A percentile compares a stretch with the other conserved stretches of the same genome.
Evolutionary conservation across 257 asterid species (phyloP).

Genomic region (Verbascum thapsus): DNA sequence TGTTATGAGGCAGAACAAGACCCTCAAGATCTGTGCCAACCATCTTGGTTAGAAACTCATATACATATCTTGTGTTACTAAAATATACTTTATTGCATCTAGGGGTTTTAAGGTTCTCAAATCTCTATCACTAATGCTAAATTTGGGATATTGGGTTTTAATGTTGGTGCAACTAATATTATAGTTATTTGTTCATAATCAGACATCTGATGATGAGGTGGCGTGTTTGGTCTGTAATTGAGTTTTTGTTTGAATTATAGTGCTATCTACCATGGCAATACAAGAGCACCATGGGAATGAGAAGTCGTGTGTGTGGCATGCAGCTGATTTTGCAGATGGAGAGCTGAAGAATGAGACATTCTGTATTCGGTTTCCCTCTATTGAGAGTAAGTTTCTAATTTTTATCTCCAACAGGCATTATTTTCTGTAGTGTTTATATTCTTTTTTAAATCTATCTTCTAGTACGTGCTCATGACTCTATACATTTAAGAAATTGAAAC

Average conservation of each 20-base stretch:
- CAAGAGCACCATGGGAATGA: constrained; percentile 90
- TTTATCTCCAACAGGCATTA: background rate
- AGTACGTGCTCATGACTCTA: constrained; percentile 3
- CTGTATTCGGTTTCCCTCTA: constrained; percentile 68
- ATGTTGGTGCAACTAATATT: background rate
- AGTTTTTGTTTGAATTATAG: constrained; percentile 37
- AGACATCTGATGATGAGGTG: background rate
- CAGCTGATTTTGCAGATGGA: constrained; percentile 84
- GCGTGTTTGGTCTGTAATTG: background rate
- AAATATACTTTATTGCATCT: background rate
- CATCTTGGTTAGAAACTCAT: constrained; percentile 61
- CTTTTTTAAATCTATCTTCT: background rate
- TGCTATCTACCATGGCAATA: constrained; percentile 57
- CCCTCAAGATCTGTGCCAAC: constrained; percentile 89
- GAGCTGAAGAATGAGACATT: constrained; percentile 83
- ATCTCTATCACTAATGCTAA: background rate
- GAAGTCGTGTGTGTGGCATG: constrained; percentile 90
- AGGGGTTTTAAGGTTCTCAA: background rate
- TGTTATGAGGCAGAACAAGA: constrained; percentile 91
- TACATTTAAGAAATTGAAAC: background rate
- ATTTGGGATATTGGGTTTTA: background rate
- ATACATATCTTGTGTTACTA: background rate
- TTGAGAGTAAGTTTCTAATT: constrained; percentile 65
- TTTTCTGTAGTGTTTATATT: background rate
- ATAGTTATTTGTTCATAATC: background rate